These are phyloP conservation scores for Babesia ovata DNA, from an alignment of 169 alveolate species.

Conservation along the genomic window DNA sequence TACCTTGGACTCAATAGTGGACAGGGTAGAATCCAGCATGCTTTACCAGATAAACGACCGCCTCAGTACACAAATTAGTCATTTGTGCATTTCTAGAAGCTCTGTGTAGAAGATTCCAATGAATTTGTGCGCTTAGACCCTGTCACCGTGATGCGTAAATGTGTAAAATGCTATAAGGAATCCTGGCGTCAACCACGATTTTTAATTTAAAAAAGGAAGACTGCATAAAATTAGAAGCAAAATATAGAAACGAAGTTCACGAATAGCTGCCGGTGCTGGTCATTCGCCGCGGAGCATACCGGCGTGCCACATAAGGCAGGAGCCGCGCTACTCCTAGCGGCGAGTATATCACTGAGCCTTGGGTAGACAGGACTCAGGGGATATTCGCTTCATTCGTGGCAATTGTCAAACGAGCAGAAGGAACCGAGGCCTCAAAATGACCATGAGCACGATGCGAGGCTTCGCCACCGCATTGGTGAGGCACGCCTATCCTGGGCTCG, in stretches of 20 bases:
- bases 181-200: too few species aligned
- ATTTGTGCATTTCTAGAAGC: not conserved
- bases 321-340: not conserved
- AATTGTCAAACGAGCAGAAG: not conserved
- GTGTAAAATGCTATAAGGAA: too few species aligned
- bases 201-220: too few species aligned
- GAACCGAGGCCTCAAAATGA: slow-evolving; percentile 8
- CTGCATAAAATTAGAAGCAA: too few species aligned
- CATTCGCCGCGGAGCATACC: not conserved
- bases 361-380: slow-evolving; percentile 1
- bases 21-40: slow-evolving; percentile 22
- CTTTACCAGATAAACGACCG: not conserved
- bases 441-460: slow-evolving; percentile 43
- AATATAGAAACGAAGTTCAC: too few species aligned
- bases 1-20: slow-evolving; percentile 17
- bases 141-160: too few species aligned
- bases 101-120: not conserved
- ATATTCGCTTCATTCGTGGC: not conserved
- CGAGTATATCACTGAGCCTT: not conserved
- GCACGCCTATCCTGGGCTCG: slow-evolving; percentile 22
- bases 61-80: not conserved
- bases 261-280: too few species aligned
- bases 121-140: too few species aligned
- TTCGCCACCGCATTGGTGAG: slow-evolving; percentile 26
- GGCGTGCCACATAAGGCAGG: slow-evolving; percentile 41